Evolutionary conservation across 352 stramenopile species (phyloP).

Genomic region (Lagenidium sp.): DNA sequence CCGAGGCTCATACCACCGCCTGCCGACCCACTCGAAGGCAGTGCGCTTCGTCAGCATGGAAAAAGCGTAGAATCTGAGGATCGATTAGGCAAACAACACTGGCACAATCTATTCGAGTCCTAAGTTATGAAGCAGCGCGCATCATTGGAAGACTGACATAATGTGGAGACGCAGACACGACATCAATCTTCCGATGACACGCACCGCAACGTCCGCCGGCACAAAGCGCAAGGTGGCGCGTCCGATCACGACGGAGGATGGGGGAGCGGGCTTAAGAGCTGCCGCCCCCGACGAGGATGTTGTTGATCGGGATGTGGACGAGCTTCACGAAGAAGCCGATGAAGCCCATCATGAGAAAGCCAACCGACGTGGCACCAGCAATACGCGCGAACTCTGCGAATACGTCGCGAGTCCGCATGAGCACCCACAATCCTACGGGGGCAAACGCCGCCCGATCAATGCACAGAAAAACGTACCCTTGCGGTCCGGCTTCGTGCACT

Average conservation of each 20-base stretch:
- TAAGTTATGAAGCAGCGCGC: no score
- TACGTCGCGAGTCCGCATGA: no score
- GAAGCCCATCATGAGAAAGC: constrained; percentile 99
- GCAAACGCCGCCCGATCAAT: no score
- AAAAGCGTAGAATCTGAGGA: no score
- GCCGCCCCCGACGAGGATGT: constrained; percentile 95
- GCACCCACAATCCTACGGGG: not conserved
- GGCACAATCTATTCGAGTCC: no score
- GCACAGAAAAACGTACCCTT: constrained; percentile 74
- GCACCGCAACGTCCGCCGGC: not conserved
- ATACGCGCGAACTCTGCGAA: constrained; percentile 95
- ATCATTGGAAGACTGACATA: no score
- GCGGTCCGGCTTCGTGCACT: constrained; percentile 98
- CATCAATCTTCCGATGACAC: not conserved
- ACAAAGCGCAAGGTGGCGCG: not conserved
- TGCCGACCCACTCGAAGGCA: no score
- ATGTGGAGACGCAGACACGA: no score
- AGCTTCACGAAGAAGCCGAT: constrained; percentile 99
- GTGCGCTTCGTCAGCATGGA: no score
- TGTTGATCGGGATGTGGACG: constrained; percentile 99
- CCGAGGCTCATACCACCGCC: no score
- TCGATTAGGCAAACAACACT: no score
- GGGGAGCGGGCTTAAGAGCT: constrained; percentile 53
- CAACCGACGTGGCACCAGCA: constrained; percentile 91
- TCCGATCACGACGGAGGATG: no score